These are phyloP conservation scores for Combretum micranthum DNA, from an alignment of 345 rosid genomes.

Conservation along the genomic window DNA sequence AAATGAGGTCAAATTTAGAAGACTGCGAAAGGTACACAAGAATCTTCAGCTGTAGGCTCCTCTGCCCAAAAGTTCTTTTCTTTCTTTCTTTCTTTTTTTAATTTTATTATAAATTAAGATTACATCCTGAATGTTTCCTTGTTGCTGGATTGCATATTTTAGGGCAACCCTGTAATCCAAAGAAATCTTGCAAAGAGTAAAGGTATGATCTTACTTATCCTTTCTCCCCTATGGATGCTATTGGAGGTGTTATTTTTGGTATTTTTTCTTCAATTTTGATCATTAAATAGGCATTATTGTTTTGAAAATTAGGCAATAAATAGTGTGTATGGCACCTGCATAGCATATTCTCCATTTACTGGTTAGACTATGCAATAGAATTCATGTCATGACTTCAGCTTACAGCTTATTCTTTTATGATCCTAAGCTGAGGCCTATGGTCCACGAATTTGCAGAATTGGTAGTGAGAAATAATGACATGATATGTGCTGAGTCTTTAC, in stretches of 20 bases:
- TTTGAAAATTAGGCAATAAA: too few species aligned
- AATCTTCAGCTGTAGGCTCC: neutral
- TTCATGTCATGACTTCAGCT: too few species aligned
- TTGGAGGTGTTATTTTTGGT: neutral
- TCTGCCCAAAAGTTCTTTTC: neutral
- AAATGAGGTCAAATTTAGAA: slow-evolving; percentile 56
- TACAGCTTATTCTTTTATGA: too few species aligned
- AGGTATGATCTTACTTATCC: slow-evolving; percentile 34
- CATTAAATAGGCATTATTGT: too few species aligned
- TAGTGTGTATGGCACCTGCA: too few species aligned
- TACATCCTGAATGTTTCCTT: neutral
- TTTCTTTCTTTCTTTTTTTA: neutral
- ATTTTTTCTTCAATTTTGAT: neutral
- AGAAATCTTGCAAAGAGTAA: slow-evolving; percentile 46
- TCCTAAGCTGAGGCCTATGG: too few species aligned
- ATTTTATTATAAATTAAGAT: neutral
- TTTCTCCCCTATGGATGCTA: neutral
- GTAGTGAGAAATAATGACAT: too few species aligned
- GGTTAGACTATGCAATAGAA: too few species aligned
- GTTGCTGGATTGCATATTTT: slow-evolving; percentile 20
- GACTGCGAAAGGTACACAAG: slow-evolving; percentile 63
- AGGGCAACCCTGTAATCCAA: slow-evolving; percentile 74
- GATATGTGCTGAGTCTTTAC: too few species aligned
- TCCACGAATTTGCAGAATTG: too few species aligned
- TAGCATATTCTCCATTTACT: too few species aligned